These are phyloP conservation scores for Solanum chmielewskii DNA, from an alignment of 257 asterid genomes.

Conservation along the genomic window DNA sequence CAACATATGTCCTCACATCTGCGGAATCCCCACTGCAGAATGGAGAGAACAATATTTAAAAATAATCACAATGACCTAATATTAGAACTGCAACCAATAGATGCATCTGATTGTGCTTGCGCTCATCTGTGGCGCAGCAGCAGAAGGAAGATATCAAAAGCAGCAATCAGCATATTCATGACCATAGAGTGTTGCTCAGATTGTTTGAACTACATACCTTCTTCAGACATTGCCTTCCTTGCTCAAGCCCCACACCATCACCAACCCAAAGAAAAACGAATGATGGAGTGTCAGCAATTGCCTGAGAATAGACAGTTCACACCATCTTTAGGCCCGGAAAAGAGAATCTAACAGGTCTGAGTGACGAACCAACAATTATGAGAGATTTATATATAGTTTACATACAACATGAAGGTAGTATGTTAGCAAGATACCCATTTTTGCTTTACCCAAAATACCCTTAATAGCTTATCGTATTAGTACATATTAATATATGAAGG, in stretches of 20 bases:
- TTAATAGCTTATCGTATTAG: not conserved
- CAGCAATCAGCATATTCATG: not conserved
- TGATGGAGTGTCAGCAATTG: conserved; percentile 97
- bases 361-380: not conserved
- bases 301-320: conserved; percentile 27
- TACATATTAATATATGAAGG: not conserved
- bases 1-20: conserved; percentile 99
- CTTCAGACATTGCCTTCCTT: conserved; percentile 95
- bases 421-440: not conserved
- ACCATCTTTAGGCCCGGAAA: not conserved
- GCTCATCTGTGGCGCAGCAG: not conserved
- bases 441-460: not conserved
- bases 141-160: not conserved
- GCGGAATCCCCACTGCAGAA: conserved; percentile 93
- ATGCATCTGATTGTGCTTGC: not conserved
- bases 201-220: conserved; percentile 40
- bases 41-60: conserved; percentile 2
- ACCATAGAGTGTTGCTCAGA: not conserved
- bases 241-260: conserved; percentile 98
- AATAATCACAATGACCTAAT: not conserved
- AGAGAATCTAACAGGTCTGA: not conserved
- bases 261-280: conserved; percentile 99
- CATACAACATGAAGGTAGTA: not conserved
- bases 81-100: not conserved
- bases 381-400: not conserved